A percentile compares a stretch with the other conserved stretches of the same genome.
These are phyloP conservation scores for Dothiorella sarmentorum DNA, from an alignment of 2,329 filamentous ascomycete species.

Conservation along the genomic window DNA sequence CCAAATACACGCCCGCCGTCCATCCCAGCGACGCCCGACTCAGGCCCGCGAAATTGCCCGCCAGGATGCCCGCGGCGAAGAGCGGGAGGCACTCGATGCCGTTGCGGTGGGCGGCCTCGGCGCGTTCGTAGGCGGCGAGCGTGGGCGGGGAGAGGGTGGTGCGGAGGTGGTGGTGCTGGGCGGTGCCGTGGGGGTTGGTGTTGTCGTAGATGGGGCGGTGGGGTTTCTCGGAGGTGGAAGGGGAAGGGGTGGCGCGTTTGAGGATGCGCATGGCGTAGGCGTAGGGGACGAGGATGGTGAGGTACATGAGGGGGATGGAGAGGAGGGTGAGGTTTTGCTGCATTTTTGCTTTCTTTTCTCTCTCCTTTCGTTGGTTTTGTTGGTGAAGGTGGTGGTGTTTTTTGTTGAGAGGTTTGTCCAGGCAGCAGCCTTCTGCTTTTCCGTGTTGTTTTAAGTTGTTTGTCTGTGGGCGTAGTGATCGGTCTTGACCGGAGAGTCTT, in stretches of 20 bases:
- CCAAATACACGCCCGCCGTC: conserved; percentile 21
- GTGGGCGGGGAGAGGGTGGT: conserved; percentile 35
- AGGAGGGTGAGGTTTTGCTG: conserved; percentile 26
- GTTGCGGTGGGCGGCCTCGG: conserved; percentile 45
- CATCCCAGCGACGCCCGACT: conserved; percentile 19
- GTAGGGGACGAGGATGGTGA: conserved; percentile 42
- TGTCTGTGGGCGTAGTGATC: too few species aligned
- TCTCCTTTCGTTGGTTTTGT: too few species aligned
- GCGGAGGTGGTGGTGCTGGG: conserved; percentile 34
- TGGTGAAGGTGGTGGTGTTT: background rate
- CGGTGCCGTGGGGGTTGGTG: conserved; percentile 39
- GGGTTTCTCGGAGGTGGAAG: too few species aligned
- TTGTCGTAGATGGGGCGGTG: conserved; percentile 40
- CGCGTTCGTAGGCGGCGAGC: conserved; percentile 44
- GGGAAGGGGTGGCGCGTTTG: conserved; percentile 35
- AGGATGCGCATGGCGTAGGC: conserved; percentile 37
- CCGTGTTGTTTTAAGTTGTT: too few species aligned
- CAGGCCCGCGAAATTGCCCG: conserved; percentile 40
- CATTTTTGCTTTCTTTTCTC: background rate
- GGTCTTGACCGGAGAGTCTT: too few species aligned
- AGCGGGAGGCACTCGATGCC: conserved; percentile 47
- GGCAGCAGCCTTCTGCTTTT: too few species aligned
- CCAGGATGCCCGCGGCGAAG: conserved; percentile 44
- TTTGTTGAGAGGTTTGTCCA: background rate
- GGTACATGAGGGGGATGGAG: conserved; percentile 44